phyloP scores from a whole-genome alignment of 2,329 filamentous ascomycete species.

The Xylaria polymorpha region DNA sequence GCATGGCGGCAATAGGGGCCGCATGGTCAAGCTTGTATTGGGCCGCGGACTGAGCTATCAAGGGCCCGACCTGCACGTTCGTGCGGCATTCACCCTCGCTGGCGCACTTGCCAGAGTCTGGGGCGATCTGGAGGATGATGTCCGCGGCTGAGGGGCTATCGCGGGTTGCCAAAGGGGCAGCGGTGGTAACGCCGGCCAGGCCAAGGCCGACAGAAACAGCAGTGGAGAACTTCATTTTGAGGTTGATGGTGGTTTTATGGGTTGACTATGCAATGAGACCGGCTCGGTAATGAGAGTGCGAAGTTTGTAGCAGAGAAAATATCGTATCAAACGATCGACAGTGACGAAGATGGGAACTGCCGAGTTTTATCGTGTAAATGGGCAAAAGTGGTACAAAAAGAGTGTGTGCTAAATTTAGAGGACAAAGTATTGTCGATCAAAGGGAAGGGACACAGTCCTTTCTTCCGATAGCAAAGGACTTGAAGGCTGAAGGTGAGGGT shows the following conservation, averaged over 20 bases:
- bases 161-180: slow-evolving; percentile 20
- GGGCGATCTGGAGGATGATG: slow-evolving; percentile 63
- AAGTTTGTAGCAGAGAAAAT: slow-evolving; percentile 3
- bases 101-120: slow-evolving; percentile 65
- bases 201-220: slow-evolving; percentile 41
- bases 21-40: slow-evolving; percentile 65
- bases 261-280: slow-evolving; percentile 39
- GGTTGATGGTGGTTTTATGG: slow-evolving; percentile 1
- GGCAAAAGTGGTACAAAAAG: slow-evolving; percentile 12
- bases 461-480: slow-evolving; percentile 12
- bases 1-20: slow-evolving; percentile 74
- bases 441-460: slow-evolving; percentile 30
- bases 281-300: slow-evolving; percentile 22
- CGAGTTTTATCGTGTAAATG: slow-evolving; percentile 1
- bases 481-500: not conserved
- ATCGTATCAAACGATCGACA: slow-evolving; percentile 38
- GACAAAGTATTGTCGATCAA: slow-evolving; percentile 13
- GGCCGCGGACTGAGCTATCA: slow-evolving; percentile 66
- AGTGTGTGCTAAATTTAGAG: slow-evolving; percentile 1
- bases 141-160: slow-evolving; percentile 45
- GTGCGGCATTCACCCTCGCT: slow-evolving; percentile 70
- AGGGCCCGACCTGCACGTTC: slow-evolving; percentile 68
- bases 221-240: slow-evolving; percentile 47
- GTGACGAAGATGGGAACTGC: slow-evolving; percentile 2
- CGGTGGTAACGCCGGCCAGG: slow-evolving; percentile 45